Evolutionary conservation across 2,329 filamentous ascomycete genomes (phyloP), one percentile per base, ranked within the genome.

Genomic region (Pyrenophora tritici-repentis): DNA sequence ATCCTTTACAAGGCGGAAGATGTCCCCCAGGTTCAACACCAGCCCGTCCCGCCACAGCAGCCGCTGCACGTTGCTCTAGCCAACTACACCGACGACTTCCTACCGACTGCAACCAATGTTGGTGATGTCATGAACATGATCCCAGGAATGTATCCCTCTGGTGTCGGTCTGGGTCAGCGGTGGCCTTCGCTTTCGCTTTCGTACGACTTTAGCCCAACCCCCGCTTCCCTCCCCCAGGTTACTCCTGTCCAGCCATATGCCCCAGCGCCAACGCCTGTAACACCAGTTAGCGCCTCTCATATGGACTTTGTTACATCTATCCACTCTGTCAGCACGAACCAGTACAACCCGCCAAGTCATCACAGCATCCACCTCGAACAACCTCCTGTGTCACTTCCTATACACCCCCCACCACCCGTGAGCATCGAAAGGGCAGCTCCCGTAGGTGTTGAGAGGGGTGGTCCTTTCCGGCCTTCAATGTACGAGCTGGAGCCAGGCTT

Each of bases 1-100:
- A 86, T 99, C 55, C 81, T 97, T 29, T 99, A 99, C 78, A 86
- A 85, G 69, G 78, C 81, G 22, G 81, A 83, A 58, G 79, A 83
- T 61, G 64, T 82, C 13, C 67, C 71, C 41, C 54, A 63, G 12
- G 52, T 67, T 16, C 62, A 63, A 41, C 65, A 67, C 17, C 61
- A 65, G 31, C 46, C 65, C 48, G 53, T 65, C 16, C 53, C 61
- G 13, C 46, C 65, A 16, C 71, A 71, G 55, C 53, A 67, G 32
- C 63, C 70, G 10, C 53, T 73, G 2, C 68, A 70, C 13, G 68
- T 73, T 24, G 65, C 68, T 20, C 65, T 72, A 61, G 67, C 75
- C 60, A 70, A 66, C 45, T 72, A 67, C 57, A 59, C 62, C 24
- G 70, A 73, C 17, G 75, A 77, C 47, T 78, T 77, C 53, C 65